These are phyloP conservation scores for Suhomyces pyralidae DNA, from an alignment of 805 yeast genomes.

Conservation along the genomic window DNA sequence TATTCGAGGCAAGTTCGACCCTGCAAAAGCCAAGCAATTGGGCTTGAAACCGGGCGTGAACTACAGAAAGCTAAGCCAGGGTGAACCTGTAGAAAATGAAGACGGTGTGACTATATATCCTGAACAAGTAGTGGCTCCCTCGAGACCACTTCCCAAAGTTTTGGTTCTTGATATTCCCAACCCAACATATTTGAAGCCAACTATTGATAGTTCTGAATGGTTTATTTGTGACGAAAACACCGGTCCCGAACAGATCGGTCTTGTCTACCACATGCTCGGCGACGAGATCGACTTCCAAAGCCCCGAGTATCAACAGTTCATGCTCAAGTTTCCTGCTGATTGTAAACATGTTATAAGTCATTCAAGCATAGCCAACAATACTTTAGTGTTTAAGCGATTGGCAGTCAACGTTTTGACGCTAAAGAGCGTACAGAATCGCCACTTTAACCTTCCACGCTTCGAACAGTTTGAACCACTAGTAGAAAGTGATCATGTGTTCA, in stretches of 20 bases:
- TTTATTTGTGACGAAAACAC: slow-evolving; percentile 28
- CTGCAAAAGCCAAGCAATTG: slow-evolving; percentile 58
- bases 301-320: slow-evolving; percentile 46
- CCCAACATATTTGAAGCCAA: slow-evolving; percentile 34
- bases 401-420: slow-evolving; percentile 54
- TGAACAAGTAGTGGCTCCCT: slow-evolving; percentile 67
- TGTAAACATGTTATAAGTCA: slow-evolving; percentile 74
- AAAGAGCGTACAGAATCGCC: slow-evolving; percentile 46
- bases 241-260: slow-evolving; percentile 39
- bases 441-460: slow-evolving; percentile 41
- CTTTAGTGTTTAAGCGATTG: slow-evolving; percentile 55
- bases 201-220: slow-evolving; percentile 27
- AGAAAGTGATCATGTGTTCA: slow-evolving; percentile 7
- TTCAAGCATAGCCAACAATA: slow-evolving; percentile 57
- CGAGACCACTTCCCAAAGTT: slow-evolving; percentile 55
- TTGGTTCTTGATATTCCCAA: slow-evolving; percentile 74
- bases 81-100: slow-evolving; percentile 52
- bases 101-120: slow-evolving; percentile 62
- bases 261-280: slow-evolving; percentile 79
- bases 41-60: slow-evolving; percentile 67
- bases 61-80: slow-evolving; percentile 58
- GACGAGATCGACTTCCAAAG: slow-evolving; percentile 47
- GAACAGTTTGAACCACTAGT: slow-evolving; percentile 18
- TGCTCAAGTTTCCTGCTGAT: slow-evolving; percentile 50
- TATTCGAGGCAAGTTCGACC: slow-evolving; percentile 73